Evolutionary conservation across 495 filamentous ascomycete genomes (phyloP).

Genomic region (Neurospora intermedia): DNA sequence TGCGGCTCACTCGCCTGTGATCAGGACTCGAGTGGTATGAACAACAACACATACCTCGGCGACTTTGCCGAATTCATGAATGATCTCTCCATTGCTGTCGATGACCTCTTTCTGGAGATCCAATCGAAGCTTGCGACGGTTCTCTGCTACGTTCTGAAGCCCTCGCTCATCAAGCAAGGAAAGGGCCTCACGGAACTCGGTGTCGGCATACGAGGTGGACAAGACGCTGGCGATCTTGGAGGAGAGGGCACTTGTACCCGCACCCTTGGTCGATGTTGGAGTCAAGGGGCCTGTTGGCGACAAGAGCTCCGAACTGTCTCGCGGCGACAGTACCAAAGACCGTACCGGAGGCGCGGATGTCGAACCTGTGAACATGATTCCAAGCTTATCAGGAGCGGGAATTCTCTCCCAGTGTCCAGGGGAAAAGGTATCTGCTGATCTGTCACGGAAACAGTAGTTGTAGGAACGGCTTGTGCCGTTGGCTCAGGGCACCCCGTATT

Average conservation of each 20-base stretch:
- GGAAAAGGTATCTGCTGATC: not conserved
- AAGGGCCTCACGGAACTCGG: slow-evolving; percentile 82
- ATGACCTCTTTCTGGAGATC: slow-evolving; percentile 91
- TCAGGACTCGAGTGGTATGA: not conserved
- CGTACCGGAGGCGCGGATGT: not conserved
- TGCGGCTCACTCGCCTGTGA: not conserved
- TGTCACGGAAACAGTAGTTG: not conserved
- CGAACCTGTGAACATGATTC: not conserved
- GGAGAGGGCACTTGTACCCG: slow-evolving; percentile 17
- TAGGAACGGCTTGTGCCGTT: not conserved
- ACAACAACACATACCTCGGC: slow-evolving; percentile 54
- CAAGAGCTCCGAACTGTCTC: slow-evolving; percentile 7
- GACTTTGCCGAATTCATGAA: slow-evolving; percentile 82
- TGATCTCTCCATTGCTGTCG: slow-evolving; percentile 83
- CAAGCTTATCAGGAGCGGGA: not conserved
- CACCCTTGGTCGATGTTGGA: slow-evolving; percentile 2
- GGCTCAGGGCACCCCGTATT: not conserved
- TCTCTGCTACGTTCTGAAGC: slow-evolving; percentile 66
- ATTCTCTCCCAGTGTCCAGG: not conserved
- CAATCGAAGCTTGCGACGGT: slow-evolving; percentile 65
- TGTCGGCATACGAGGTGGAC: slow-evolving; percentile 84
- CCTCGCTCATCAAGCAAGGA: slow-evolving; percentile 61
- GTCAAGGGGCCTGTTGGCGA: slow-evolving; percentile 7
- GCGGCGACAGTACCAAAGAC: not conserved
- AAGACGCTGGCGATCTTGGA: slow-evolving; percentile 72